Evolutionary conservation across 2,329 filamentous ascomycete genomes (phyloP), one percentile per base, ranked within the genome.

Genomic region (Fusarium keratoplasticum): DNA sequence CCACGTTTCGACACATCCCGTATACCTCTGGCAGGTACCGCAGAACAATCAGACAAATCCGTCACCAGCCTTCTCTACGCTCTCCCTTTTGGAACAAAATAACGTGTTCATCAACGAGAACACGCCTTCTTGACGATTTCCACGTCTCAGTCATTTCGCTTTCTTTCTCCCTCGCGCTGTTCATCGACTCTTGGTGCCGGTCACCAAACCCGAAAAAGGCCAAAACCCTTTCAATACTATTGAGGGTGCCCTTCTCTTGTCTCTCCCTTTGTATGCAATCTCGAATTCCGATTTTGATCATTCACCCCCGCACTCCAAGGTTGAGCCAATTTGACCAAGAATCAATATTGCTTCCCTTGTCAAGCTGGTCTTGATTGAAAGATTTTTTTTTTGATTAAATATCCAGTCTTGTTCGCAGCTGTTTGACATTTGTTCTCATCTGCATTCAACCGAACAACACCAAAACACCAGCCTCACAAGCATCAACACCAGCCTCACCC

Each of bases 1-100:
- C 40, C 40, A 63, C 71, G 71, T 74, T 74, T 71, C 67, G 59
- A 73, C 64, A 61, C 33, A 31, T 71, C 67, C 72, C 71, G 72
- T 70, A 75, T 75, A 75, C 72, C 73, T 75, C 70, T 75, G 73
- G 73, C 70, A 75, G 73, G 73, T 75, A 75, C 61, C 63, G 55
- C 52, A 70, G 14, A 20, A 40, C 40, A 42, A 42, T 42, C 38
- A 42, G 40, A 55, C 54, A 54, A 59, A 61, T 35, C 44, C 64
- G 25, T 13, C 38, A 59, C n/a, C 33, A 61, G 52, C 69, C 40
- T 42, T 42, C 6, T 42, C 6, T 42, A 22, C 40, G 20, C 11
- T 55, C 54, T 57, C 52, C 52, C 29, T 63, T 72, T 70, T 74
- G 63, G 70, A 71, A 36, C 40, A 42, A 20, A 63, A 73, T 62